Conservation (phyloP, 1,284 basidiomycete species). For the Vanrija pseudolonga region DNA sequence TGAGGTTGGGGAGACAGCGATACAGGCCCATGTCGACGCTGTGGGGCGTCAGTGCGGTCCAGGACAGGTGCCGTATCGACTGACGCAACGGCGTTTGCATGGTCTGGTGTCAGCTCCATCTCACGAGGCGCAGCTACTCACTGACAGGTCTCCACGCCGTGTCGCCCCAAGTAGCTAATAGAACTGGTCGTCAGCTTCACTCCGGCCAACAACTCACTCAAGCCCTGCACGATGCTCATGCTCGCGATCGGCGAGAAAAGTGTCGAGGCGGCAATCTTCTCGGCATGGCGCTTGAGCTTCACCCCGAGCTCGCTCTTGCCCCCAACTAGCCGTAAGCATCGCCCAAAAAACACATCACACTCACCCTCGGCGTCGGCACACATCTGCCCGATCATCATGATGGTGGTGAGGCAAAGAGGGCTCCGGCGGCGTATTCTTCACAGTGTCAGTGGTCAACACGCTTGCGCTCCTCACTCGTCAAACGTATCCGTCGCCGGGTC, state of each 20-base stretch:
- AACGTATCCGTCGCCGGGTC: slow-evolving; percentile 68
- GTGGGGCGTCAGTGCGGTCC: too few relatives aligned
- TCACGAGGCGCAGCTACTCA: too few relatives aligned
- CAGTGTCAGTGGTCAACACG: too few relatives aligned
- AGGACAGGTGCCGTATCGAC: too few relatives aligned
- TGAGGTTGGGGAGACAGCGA: slow-evolving; percentile 52
- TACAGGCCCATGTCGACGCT: slow-evolving; percentile 58
- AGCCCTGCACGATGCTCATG: slow-evolving; percentile 71
- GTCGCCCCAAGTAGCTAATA: slow-evolving; percentile 3
- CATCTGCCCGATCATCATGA: slow-evolving; percentile 1
- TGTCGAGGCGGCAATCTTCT: slow-evolving; percentile 1
- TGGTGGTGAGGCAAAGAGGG: slow-evolving; percentile 59
- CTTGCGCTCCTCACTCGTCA: slow-evolving; percentile 47
- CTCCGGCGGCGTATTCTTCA: slow-evolving; percentile 68
- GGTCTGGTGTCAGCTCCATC: slow-evolving; percentile 44
- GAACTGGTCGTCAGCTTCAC: neutral
- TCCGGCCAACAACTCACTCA: slow-evolving; percentile 28
- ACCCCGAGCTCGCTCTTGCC: neutral
- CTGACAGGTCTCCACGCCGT: slow-evolving; percentile 3
- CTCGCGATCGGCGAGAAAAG: slow-evolving; percentile 2
- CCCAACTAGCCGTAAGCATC: neutral
- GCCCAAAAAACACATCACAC: too few relatives aligned
- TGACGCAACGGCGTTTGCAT: slow-evolving; percentile 78
- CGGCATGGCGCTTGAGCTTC: neutral
- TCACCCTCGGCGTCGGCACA: neutral